These are phyloP conservation scores for Vachellia collinsii DNA, from an alignment of 306 rosid species.

Conservation along the genomic window DNA sequence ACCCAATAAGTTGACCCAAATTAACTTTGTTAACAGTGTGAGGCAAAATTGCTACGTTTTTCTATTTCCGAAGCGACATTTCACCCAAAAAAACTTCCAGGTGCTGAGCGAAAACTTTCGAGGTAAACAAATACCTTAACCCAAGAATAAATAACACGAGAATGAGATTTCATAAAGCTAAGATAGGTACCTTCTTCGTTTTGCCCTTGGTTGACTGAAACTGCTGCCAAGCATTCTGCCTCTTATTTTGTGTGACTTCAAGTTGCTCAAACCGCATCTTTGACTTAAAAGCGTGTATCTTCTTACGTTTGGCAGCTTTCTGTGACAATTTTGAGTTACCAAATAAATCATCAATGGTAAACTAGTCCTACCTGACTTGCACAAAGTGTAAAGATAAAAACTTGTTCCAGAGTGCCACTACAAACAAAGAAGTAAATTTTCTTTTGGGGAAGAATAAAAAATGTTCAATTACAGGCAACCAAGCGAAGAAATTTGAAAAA, in stretches of 20 bases:
- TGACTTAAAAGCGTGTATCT: slow-evolving; percentile 96
- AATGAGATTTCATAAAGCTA: not conserved
- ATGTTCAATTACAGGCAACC: not conserved
- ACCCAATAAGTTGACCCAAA: too few relatives aligned
- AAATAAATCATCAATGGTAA: slow-evolving; percentile 37
- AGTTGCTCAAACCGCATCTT: slow-evolving; percentile 97
- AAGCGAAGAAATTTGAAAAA: not conserved
- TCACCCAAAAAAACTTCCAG: too few relatives aligned
- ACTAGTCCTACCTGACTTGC: not conserved
- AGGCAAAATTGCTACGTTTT: too few relatives aligned
- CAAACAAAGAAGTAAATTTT: not conserved
- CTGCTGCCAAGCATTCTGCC: slow-evolving; percentile 99
- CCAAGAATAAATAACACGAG: not conserved
- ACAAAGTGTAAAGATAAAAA: slow-evolving; percentile 1
- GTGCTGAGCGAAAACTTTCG: too few relatives aligned
- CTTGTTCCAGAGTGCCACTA: slow-evolving; percentile 14
- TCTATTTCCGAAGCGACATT: too few relatives aligned
- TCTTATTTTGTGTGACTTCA: slow-evolving; percentile 94
- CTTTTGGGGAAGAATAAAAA: slow-evolving; percentile 4
- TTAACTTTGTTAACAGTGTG: too few relatives aligned
- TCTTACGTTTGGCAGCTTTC: slow-evolving; percentile 89
- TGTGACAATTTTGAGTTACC: slow-evolving; percentile 43
- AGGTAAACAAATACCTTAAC: too few relatives aligned
- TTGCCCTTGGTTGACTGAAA: slow-evolving; percentile 94
- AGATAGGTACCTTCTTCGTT: slow-evolving; percentile 76